Base-by-base conservation (phyloP, 345 rosid species). In the Mallotus nudiflorus region DNA sequence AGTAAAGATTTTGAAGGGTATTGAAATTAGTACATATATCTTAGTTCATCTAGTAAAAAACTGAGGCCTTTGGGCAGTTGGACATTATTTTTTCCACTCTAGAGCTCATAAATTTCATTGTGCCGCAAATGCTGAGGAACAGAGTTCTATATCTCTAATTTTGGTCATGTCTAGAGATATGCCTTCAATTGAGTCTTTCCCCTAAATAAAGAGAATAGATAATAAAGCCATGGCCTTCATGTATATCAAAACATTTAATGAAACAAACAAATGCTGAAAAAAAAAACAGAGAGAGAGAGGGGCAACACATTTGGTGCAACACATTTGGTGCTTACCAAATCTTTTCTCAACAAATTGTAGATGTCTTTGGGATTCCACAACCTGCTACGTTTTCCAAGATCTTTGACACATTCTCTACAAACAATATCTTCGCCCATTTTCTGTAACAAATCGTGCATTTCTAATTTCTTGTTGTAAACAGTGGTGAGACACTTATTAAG, bases 361-460 rank as follows among this genome's bases (percentile, higher is more conserved):
- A 46, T 29, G 15, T 64, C 67, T 19, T 46, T 3, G 9, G 51
- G 35, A 64, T 9, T 24, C 67, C 67, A 64, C 67, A 64, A 64
- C 39, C 54, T 16, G 37, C 67, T 64, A 24, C 67, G 19, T 3
- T 46, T 16, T 4, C 54, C 13, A 44, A 40, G 67, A 50, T 45
- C n/a, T 29, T 28, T 48, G 4, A 28, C 8, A 45, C 45, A 33
- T 64, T 64, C 39, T 27, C 27, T 9, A 2, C 39, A n/a, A 64
- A 64, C 54, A 28, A 64, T 64, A 6, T 45, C 53, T 29, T 39
- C 45, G 33, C 67, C 67, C 67, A 46, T 64, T 27, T 10, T 13
- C 27, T 64, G 67, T 1, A 64, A 14, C 22, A 64, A 46, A 45
- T 64, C 67, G 45, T 64, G 67, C 67, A 64, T 64, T 18, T 45